Evolutionary conservation across 306 rosid species (phyloP).

Genomic region (Inga oerstediana): DNA sequence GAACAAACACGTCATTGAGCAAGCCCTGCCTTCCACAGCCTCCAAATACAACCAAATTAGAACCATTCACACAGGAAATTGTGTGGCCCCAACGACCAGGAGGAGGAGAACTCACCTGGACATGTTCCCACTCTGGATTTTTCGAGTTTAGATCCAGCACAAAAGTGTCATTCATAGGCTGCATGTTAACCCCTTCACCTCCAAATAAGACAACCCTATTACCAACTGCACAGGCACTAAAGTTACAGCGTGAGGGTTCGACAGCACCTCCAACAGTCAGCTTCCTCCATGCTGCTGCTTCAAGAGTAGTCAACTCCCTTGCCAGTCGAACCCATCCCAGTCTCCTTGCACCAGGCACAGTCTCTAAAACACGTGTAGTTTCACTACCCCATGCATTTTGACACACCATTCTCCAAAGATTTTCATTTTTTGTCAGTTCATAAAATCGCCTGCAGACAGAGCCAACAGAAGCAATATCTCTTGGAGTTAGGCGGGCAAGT

Average conservation of each 20-base stretch:
- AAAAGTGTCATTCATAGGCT: conserved; percentile 98
- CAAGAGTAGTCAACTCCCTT: conserved; percentile 94
- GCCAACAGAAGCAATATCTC: conserved; percentile 95
- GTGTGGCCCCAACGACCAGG: conserved; percentile 99
- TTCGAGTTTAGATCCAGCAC: conserved; percentile 86
- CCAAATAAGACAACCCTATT: conserved; percentile 97
- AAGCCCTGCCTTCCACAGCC: conserved; percentile 98
- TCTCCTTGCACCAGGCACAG: conserved; percentile 96
- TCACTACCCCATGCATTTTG: conserved; percentile 99
- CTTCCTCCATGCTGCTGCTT: conserved; percentile 99
- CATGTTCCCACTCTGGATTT: conserved; percentile 97
- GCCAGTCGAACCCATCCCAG: conserved; percentile 97
- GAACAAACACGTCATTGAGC: conserved; percentile 95
- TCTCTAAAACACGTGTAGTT: conserved; percentile 90
- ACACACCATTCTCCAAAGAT: conserved; percentile 97
- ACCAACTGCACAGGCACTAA: conserved; percentile 99
- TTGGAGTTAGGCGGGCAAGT: conserved; percentile 85
- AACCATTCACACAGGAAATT: conserved; percentile 93
- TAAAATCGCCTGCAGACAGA: conserved; percentile 80
- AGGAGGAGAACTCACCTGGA: conserved; percentile 98
- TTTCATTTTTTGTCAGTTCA: conserved; percentile 85
- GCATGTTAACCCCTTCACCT: conserved; percentile 99
- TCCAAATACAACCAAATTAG: conserved; percentile 94
- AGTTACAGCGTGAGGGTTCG: conserved; percentile 98
- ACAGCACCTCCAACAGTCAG: conserved; percentile 91